Percentiles rank a stretch among this genome's conserved stretches.
Evolutionary conservation across 192 early-diverging fungal genomes (phyloP).

Genomic region (Coemansia sp.): DNA sequence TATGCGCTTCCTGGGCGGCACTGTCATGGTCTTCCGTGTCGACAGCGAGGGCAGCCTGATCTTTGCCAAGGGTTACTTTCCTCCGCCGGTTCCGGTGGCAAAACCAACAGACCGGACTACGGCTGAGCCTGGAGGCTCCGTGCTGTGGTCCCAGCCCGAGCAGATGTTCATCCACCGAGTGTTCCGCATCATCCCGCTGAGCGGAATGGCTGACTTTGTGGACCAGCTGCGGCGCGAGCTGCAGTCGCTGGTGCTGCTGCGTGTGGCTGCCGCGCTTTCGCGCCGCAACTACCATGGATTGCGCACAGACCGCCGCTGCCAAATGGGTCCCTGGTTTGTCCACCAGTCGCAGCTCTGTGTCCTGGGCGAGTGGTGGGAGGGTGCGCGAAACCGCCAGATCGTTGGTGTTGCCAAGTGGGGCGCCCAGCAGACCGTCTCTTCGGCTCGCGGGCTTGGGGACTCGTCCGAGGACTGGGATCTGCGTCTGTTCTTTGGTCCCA

Average conservation of each 20-base stretch:
- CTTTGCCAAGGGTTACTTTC: conserved; percentile 44
- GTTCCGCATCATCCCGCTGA: conserved; percentile 47
- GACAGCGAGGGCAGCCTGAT: conserved; percentile 25
- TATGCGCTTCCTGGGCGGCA: conserved; percentile 48
- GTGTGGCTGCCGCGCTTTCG: conserved; percentile 40
- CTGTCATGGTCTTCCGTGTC: conserved; percentile 44
- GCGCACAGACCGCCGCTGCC: conserved; percentile 13
- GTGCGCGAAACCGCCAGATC: conserved; percentile 41
- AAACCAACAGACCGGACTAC: background rate
- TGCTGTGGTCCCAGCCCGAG: conserved; percentile 10
- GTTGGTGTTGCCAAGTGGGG: conserved; percentile 45
- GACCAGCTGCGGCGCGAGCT: conserved; percentile 51
- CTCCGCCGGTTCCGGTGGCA: conserved; percentile 11
- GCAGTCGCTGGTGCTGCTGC: conserved; percentile 40
- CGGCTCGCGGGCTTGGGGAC: conserved; percentile 2
- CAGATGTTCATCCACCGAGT: conserved; percentile 41
- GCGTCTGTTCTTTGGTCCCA: conserved; percentile 43
- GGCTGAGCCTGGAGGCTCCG: background rate
- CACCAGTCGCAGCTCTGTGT: conserved; percentile 55
- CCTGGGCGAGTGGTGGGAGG: conserved; percentile 49
- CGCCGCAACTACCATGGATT: conserved; percentile 14
- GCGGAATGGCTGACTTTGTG: conserved; percentile 28
- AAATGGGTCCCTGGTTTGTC: conserved; percentile 51
- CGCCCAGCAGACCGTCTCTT: background rate
- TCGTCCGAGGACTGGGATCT: conserved; percentile 19